Evolutionary conservation across 805 yeast species (phyloP).

Genomic region (Cyberlindnera xylosilytica): DNA sequence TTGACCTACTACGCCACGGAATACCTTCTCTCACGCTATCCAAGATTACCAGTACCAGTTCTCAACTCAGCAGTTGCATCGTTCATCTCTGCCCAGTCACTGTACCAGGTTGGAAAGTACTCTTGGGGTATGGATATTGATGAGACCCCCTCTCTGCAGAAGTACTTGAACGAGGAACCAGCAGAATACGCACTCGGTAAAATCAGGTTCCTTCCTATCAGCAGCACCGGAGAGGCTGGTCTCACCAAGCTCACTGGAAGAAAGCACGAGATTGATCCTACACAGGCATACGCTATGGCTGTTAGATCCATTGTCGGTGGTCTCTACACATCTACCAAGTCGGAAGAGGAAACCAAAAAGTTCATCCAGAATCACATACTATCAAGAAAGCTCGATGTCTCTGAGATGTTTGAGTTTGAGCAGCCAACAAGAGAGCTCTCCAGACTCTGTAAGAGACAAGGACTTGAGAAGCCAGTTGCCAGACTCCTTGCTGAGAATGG

Average conservation of each 20-base stretch:
- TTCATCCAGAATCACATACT: constrained; percentile 75
- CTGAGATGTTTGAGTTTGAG: constrained; percentile 72
- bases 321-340: constrained; percentile 64
- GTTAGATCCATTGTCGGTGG: constrained; percentile 86
- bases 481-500: constrained; percentile 93
- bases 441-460: constrained; percentile 71
- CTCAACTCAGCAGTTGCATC: constrained; percentile 74
- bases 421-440: constrained; percentile 85
- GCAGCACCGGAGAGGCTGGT: constrained; percentile 42
- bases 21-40: constrained; percentile 70
- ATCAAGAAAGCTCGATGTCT: constrained; percentile 76
- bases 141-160: constrained; percentile 55
- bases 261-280: constrained; percentile 26
- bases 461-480: constrained; percentile 69
- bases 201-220: constrained; percentile 46
- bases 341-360: constrained; percentile 51
- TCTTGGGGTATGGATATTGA: constrained; percentile 90
- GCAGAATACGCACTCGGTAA: constrained; percentile 67
- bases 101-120: constrained; percentile 60
- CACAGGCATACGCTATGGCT: constrained; percentile 52
- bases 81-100: constrained; percentile 63
- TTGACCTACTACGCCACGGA: constrained; percentile 75
- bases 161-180: constrained; percentile 67
- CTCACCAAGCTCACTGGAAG: constrained; percentile 42
- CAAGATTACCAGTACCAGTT: constrained; percentile 83